Evolutionary conservation across 2,329 filamentous ascomycete species (phyloP), one percentile per base, ranked within the genome.

Genomic region (Capronia americana): DNA sequence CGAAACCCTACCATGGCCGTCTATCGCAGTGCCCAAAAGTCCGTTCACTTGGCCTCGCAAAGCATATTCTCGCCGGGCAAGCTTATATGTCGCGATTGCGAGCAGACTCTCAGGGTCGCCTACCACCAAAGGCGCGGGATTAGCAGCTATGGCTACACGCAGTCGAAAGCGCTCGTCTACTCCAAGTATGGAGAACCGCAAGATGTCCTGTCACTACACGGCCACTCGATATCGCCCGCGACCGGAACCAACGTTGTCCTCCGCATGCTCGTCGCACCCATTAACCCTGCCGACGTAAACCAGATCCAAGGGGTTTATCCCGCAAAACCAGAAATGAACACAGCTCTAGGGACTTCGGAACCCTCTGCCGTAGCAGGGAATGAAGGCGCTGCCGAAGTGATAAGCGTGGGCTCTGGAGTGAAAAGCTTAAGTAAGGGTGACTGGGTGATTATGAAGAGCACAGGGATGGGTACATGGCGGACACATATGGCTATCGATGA

Each of bases 251-350:
- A 86, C 69, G 81, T 96, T 72, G 93, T 94, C 62, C 83, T 99
- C 67, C 92, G 92, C 78, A 90, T 95, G 74, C 91, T 99, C 74
- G 92, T 93, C 34, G 88, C 93, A 0, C 92, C 95, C 64, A 92
- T 99, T 79, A 99, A 99, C 82, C 95, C 95, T 26, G 93, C 95
- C 75, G 95, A 99, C 81, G 92, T 99, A 79, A 99, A 99, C 83
- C 94, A 94, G 74, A 92, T 99, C 75, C 95, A 99, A 83, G 95
- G 95, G 71, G 93, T 94, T 3, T 99, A 99, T 81, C 94, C 94
- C 68, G 88, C 88, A 54, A 92, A 92, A 77, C 93, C 93, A 0
- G 82, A 86, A 53, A 93, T 96, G 79, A 89, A 87, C 20, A 89
- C 88, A 5, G 79, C 87, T 1, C 87, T 99, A 62, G 91, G 93